These are phyloP conservation scores for Mycena leptocephala DNA, from an alignment of 768 basidiomycete species.

Conservation along the genomic window DNA sequence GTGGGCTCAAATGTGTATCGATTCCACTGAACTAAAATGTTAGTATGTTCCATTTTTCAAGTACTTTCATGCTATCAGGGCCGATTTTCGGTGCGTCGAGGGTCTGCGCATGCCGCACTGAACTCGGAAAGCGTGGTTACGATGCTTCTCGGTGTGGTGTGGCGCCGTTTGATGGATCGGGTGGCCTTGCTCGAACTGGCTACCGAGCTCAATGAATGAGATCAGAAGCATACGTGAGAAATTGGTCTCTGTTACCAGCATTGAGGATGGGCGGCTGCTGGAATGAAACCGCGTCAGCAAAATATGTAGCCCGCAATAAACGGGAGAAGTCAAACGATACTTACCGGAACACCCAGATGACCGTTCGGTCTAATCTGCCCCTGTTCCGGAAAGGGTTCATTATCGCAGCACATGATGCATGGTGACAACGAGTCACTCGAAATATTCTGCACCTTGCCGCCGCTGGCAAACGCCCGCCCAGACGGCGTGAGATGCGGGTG, in stretches of 20 bases:
- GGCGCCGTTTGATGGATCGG: too few species aligned
- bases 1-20: too few species aligned
- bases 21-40: too few species aligned
- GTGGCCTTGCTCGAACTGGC: too few species aligned
- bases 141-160: too few species aligned
- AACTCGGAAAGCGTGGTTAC: too few species aligned
- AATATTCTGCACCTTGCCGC: slow-evolving; percentile 87
- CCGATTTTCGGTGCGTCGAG: too few species aligned
- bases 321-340: slow-evolving; percentile 39
- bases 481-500: slow-evolving; percentile 80
- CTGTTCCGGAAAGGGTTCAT: slow-evolving; percentile 86
- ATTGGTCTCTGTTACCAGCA: slow-evolving; percentile 91
- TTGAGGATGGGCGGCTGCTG: slow-evolving; percentile 92
- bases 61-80: too few species aligned
- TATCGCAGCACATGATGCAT: slow-evolving; percentile 92
- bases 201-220: background rate
- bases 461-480: slow-evolving; percentile 81
- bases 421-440: slow-evolving; percentile 80
- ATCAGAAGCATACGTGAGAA: slow-evolving; percentile 71
- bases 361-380: slow-evolving; percentile 75
- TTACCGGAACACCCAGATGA: slow-evolving; percentile 71
- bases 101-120: too few species aligned
- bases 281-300: background rate
- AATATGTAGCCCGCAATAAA: too few species aligned
- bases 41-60: too few species aligned